A percentile compares a stretch with the other conserved stretches of the same genome.
Conservation (phyloP, 1,284 basidiomycete genomes). For the Rhodotorula sp. region DNA sequence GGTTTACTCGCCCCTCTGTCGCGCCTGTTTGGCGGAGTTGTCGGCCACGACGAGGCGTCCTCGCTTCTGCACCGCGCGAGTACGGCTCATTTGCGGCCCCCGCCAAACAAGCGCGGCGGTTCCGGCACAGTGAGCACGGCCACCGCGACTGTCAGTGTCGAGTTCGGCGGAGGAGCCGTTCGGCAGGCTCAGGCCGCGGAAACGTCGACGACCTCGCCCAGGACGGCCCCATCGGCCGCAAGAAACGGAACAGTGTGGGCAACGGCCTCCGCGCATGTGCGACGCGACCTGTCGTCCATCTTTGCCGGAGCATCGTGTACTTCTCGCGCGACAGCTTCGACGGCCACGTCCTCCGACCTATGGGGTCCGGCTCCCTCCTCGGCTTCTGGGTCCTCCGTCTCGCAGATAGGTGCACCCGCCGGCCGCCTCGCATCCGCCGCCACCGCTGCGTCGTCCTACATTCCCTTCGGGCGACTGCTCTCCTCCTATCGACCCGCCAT, state of each 20-base stretch:
- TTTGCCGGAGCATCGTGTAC: constrained; percentile 37
- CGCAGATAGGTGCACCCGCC: not conserved
- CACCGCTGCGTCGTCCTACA: constrained; percentile 17
- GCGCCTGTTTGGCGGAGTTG: constrained; percentile 58
- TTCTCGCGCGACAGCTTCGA: not conserved
- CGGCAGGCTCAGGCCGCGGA: constrained; percentile 56
- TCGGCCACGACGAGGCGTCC: not conserved
- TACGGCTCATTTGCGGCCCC: constrained; percentile 48
- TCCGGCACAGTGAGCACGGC: constrained; percentile 69
- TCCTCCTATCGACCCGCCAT: constrained; percentile 46
- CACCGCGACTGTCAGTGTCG: constrained; percentile 83
- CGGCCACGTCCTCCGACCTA: constrained; percentile 7
- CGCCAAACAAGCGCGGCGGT: constrained; percentile 67
- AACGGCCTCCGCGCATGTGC: constrained; percentile 11
- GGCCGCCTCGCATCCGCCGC: constrained; percentile 15
- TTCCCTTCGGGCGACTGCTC: constrained; percentile 36
- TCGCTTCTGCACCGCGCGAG: not conserved
- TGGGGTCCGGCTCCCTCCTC: constrained; percentile 5
- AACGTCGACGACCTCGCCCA: constrained; percentile 55
- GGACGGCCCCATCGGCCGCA: not conserved
- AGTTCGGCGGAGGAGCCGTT: constrained; percentile 71
- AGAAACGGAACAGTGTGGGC: too few relatives aligned
- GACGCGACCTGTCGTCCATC: constrained; percentile 40
- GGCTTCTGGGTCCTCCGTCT: not conserved
- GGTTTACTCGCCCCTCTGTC: constrained; percentile 65